Conservation (phyloP, 208 protist species). For the Trypanosomatidae sp. region DNA sequence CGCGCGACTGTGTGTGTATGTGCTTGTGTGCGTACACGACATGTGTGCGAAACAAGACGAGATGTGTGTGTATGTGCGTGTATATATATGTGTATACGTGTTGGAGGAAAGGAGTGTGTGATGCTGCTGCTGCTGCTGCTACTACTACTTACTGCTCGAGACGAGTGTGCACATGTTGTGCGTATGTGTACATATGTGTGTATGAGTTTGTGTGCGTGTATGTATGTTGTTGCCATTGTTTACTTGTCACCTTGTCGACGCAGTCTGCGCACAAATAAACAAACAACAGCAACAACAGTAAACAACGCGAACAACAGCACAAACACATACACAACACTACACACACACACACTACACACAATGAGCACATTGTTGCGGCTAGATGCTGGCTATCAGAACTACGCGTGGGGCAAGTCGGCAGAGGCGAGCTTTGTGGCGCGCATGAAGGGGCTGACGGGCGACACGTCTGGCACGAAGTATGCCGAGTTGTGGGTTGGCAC, state of each 20-base stretch:
- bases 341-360: constrained; percentile 2
- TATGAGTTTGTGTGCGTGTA: not conserved
- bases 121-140: no score
- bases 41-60: no score
- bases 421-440: constrained; percentile 70
- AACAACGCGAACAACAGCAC: not conserved
- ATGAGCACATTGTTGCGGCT: constrained; percentile 36
- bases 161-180: no score
- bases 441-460: constrained; percentile 42
- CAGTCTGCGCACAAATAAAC: no score
- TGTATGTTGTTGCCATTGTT: no score
- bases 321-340: not conserved
- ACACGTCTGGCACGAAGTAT: constrained; percentile 45
- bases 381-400: constrained; percentile 65
- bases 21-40: no score
- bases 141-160: no score
- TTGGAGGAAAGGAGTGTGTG: no score
- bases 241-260: no score
- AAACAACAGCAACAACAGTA: not conserved
- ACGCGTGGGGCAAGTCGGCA: constrained; percentile 74
- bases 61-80: no score
- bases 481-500: constrained; percentile 98
- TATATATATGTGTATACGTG: no score
- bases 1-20: no score
- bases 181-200: not conserved